Conservation (phyloP, 2,329 filamentous ascomycete species). For the Penicillium sp. region DNA sequence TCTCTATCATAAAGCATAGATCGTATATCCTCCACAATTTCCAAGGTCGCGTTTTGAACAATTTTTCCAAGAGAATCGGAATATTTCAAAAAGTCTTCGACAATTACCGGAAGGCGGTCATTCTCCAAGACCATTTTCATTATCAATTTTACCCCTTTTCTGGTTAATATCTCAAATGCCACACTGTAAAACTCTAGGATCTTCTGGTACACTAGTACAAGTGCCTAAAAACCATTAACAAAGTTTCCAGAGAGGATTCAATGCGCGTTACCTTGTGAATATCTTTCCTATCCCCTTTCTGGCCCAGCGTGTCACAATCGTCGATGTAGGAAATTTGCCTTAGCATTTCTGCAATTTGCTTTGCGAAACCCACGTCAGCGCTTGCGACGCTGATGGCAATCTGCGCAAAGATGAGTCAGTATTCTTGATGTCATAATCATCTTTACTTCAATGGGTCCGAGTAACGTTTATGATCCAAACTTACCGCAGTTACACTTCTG, state of each 20-base stretch:
- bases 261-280: conserved; percentile 19
- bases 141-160: conserved; percentile 20
- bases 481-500: conserved; percentile 24
- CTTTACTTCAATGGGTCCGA: too few species aligned
- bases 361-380: conserved; percentile 16
- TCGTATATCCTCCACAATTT: conserved; percentile 18
- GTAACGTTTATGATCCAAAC: too few species aligned
- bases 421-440: too few species aligned
- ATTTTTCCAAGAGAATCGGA: conserved; percentile 23
- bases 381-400: conserved; percentile 24
- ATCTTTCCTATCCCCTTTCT: conserved; percentile 20
- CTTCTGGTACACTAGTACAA: conserved; percentile 25
- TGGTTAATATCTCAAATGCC: conserved; percentile 22
- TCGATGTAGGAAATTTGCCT: conserved; percentile 28
- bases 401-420: conserved; percentile 15
- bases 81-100: conserved; percentile 22
- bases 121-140: conserved; percentile 21
- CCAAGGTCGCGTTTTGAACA: neutral
- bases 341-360: conserved; percentile 24
- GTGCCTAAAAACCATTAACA: conserved; percentile 16
- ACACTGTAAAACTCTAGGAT: conserved; percentile 25
- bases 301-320: conserved; percentile 27
- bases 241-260: neutral
- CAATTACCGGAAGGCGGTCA: conserved; percentile 15
- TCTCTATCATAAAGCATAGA: conserved; percentile 23